Percentiles rank a stretch among this genome's conserved stretches.
Evolutionary conservation across 164 flowering plant genomes (phyloP).

Genomic region (Liquidambar formosana): DNA sequence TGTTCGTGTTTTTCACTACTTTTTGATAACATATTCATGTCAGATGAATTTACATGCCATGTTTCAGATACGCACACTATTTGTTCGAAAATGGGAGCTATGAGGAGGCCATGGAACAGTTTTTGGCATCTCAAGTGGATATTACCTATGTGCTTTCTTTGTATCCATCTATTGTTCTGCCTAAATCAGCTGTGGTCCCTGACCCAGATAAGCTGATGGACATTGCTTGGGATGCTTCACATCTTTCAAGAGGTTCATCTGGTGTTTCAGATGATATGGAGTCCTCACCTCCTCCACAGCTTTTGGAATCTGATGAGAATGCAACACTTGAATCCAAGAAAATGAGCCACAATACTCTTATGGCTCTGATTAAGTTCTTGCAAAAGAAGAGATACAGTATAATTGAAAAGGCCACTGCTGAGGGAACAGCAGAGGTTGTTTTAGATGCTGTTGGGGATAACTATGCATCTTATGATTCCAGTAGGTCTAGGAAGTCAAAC

Average conservation of each 20-base stretch:
- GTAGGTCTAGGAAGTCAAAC: constrained; percentile 51
- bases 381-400: constrained; percentile 77
- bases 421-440: constrained; percentile 92
- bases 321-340: constrained; percentile 71
- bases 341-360: constrained; percentile 86
- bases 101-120: constrained; percentile 99
- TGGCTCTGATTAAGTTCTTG: constrained; percentile 91
- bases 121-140: constrained; percentile 89
- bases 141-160: constrained; percentile 86
- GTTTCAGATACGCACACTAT: constrained; percentile 79
- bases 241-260: constrained; percentile 85
- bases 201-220: constrained; percentile 70
- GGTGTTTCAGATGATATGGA: constrained; percentile 93
- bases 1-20: neutral
- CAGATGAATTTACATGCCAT: constrained; percentile 3
- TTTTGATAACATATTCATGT: neutral
- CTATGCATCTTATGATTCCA: constrained; percentile 46
- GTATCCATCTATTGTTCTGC: constrained; percentile 79
- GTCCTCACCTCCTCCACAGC: constrained; percentile 40
- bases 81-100: constrained; percentile 89
- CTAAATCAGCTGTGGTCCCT: constrained; percentile 56
- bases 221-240: constrained; percentile 50
- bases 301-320: constrained; percentile 59
- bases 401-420: constrained; percentile 88
- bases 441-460: constrained; percentile 74